Conservation (phyloP, 345 rosid genomes). For the Carallia pectinifolia region DNA sequence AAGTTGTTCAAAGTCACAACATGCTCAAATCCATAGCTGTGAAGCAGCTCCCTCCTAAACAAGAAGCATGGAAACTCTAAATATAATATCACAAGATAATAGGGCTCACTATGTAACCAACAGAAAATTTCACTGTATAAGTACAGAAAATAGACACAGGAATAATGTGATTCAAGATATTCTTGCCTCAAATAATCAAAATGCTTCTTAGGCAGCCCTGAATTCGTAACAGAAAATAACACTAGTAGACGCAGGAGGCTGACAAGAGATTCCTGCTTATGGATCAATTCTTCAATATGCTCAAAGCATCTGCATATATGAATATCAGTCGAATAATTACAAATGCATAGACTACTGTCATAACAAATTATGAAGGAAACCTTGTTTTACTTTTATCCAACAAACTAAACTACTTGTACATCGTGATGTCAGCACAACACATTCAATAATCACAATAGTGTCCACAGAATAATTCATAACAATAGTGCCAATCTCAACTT, state of each 20-base stretch:
- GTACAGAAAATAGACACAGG: not conserved
- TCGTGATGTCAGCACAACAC: too few species aligned
- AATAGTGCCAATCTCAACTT: too few species aligned
- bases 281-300: conserved; percentile 92
- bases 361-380: too few species aligned
- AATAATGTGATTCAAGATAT: conserved; percentile 21
- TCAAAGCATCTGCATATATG: conserved; percentile 77
- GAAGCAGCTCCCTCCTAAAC: conserved; percentile 91
- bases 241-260: conserved; percentile 71
- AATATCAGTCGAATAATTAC: conserved; percentile 6
- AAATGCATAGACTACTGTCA: too few species aligned
- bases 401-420: too few species aligned
- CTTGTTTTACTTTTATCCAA: too few species aligned
- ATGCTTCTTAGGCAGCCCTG: conserved; percentile 85
- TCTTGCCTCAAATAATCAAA: conserved; percentile 91
- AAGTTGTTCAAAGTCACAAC: conserved; percentile 72
- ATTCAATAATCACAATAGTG: too few species aligned
- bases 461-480: too few species aligned
- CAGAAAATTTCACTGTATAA: not conserved
- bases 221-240: conserved; percentile 79
- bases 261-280: conserved; percentile 92
- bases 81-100: conserved; percentile 5
- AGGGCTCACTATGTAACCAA: not conserved
- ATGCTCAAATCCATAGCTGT: conserved; percentile 97
- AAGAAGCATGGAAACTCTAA: conserved; percentile 21